Evolutionary conservation across 495 filamentous ascomycete species (phyloP).

Genomic region (Hyaloscypha finlandica): DNA sequence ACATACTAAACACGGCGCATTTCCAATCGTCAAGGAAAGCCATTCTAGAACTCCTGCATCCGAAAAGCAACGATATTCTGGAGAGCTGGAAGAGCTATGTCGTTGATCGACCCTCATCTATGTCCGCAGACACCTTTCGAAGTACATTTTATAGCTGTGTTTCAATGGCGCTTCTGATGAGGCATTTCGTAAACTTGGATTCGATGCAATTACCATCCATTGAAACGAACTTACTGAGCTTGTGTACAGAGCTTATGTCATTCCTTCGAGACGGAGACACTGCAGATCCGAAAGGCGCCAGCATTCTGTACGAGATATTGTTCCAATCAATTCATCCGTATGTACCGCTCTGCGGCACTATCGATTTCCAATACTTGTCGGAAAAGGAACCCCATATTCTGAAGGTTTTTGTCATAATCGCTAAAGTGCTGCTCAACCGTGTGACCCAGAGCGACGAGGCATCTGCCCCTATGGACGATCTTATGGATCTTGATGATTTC

Average conservation of each 20-base stretch:
- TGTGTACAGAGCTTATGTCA: slow-evolving; percentile 15
- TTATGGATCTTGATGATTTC: slow-evolving; percentile 78
- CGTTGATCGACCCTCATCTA: slow-evolving; percentile 40
- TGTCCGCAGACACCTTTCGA: slow-evolving; percentile 48
- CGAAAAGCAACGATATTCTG: slow-evolving; percentile 48
- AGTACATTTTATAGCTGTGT: slow-evolving; percentile 49
- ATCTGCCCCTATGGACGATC: slow-evolving; percentile 41
- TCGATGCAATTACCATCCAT: slow-evolving; percentile 44
- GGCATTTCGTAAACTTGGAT: slow-evolving; percentile 42
- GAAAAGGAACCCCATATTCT: slow-evolving; percentile 32
- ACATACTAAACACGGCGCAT: slow-evolving; percentile 24
- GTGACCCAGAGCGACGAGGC: slow-evolving; percentile 12
- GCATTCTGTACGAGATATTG: slow-evolving; percentile 19
- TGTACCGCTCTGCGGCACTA: slow-evolving; percentile 19
- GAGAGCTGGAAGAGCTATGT: slow-evolving; percentile 46
- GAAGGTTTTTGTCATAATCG: slow-evolving; percentile 32
- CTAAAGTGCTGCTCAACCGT: slow-evolving; percentile 22
- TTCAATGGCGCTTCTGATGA: slow-evolving; percentile 43
- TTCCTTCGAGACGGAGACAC: slow-evolving; percentile 16
- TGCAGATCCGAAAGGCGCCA: slow-evolving; percentile 12
- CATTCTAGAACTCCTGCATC: slow-evolving; percentile 48
- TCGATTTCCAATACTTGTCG: slow-evolving; percentile 31
- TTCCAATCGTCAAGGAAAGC: slow-evolving; percentile 47
- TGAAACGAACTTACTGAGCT: slow-evolving; percentile 29
- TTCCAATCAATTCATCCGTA: slow-evolving; percentile 28